Percentiles rank a stretch among this genome's conserved stretches.
Conservation (phyloP, 176 grass and related monocot species). For the Ananas comosus region DNA sequence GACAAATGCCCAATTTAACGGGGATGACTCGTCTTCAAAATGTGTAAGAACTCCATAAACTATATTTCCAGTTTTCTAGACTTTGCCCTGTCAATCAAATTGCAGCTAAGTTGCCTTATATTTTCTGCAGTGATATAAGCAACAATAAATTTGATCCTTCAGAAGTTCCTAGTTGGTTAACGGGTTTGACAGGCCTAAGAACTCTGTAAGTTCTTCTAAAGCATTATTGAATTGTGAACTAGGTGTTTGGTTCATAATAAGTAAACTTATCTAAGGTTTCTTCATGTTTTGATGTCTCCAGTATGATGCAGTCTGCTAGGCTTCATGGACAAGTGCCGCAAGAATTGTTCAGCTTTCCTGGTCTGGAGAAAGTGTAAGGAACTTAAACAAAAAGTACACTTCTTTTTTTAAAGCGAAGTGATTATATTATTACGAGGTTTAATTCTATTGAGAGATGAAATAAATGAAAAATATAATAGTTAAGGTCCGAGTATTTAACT, state of each 20-base stretch:
- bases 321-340: conserved; percentile 50
- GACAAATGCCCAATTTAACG: conserved; percentile 54
- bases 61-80: background rate
- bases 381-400: background rate
- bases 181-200: conserved; percentile 21
- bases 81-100: background rate
- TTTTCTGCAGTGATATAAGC: conserved; percentile 59
- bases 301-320: conserved; percentile 43
- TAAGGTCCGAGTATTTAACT: background rate
- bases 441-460: too few species aligned
- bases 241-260: too few species aligned
- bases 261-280: too few species aligned
- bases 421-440: too few species aligned
- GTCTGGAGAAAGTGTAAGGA: conserved; percentile 65
- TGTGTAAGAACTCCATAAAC: conserved; percentile 53
- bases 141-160: conserved; percentile 62
- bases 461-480: background rate
- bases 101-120: conserved; percentile 6
- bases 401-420: too few species aligned
- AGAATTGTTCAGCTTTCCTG: conserved; percentile 37
- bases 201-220: conserved; percentile 36
- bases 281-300: conserved; percentile 6
- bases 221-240: too few species aligned
- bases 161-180: conserved; percentile 55
- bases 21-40: conserved; percentile 29